Evolutionary conservation across 2,329 filamentous ascomycete genomes (phyloP), one percentile per base, ranked within the genome.

Genomic region (Pyrenophora teres): DNA sequence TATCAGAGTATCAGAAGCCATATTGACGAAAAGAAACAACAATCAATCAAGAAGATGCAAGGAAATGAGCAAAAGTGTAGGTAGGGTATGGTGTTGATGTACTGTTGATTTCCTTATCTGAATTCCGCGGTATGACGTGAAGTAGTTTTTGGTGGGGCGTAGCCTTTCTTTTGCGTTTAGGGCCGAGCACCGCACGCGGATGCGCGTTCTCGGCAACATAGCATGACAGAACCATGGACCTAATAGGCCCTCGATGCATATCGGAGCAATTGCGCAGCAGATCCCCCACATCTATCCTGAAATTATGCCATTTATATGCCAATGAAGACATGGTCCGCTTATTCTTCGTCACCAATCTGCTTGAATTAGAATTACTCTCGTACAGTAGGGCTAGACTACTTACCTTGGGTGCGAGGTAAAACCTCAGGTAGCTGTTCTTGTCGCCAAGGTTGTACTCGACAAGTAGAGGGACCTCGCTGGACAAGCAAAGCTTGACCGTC

Each of bases 371-470:
- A 60, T 38, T n/a, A 3, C 9, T 19, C 15, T 3, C 23, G 27
- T 31, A 21, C 4, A 9, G 6, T 23, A 4, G 6, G 19, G 6
- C 13, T 25, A 13, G 16, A 9, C 21, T 7, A 12, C 83, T 54
- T 78, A 94, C 94, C 92, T 99, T 99, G 62, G 94, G 94, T 61
- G 94, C 94, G 67, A 99, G 86, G 79, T 97, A 99, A 85, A 97
- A 99, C 70, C 93, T 86, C 77, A 99, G 78, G 76, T 94, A 94
- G 77, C 92, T 96, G 80, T 86, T 96, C 79, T 86, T 91, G 76
- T 90, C 94, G 47, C 82, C 81, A 56, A 97, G 78, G 48, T 79
- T 81, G 77, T 97, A 99, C 81, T 99, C 94, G 38, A 99, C 94
- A 66, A 97, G 81, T 62, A 99, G 86, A 23, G 94, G 94, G 44